phyloP scores from a whole-genome alignment of 306 rosid species.

The Bauhinia variegata region DNA sequence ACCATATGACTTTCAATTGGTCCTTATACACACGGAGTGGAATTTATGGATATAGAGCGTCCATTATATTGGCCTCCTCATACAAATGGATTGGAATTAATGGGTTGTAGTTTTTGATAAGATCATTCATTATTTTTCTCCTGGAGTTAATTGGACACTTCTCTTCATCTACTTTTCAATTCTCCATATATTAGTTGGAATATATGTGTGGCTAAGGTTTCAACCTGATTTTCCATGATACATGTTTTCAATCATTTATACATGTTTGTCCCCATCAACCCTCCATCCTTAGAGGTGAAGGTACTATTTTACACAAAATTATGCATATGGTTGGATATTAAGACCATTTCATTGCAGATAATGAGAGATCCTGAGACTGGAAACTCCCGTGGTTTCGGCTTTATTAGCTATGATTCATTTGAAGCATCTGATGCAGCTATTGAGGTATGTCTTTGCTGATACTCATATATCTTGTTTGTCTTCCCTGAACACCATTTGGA shows the following conservation, averaged over 20 bases:
- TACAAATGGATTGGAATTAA: neutral
- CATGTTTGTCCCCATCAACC: neutral
- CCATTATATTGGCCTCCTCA: neutral
- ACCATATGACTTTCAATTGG: neutral
- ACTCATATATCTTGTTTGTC: neutral
- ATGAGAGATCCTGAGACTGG: slow-evolving; percentile 99
- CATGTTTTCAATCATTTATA: slow-evolving; percentile 14
- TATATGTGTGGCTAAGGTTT: slow-evolving; percentile 20
- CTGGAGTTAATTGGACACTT: neutral
- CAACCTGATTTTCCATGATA: neutral
- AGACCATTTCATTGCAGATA: slow-evolving; percentile 58
- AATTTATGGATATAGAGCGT: slow-evolving; percentile 1
- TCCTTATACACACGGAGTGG: neutral
- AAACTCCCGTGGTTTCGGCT: slow-evolving; percentile 97
- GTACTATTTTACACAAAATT: slow-evolving; percentile 22
- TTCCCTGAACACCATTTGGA: slow-evolving; percentile 22
- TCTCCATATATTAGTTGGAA: slow-evolving; percentile 23
- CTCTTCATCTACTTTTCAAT: slow-evolving; percentile 8
- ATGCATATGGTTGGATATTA: slow-evolving; percentile 35
- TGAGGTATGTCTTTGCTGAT: slow-evolving; percentile 62
- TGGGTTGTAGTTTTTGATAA: neutral
- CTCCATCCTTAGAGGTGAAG: slow-evolving; percentile 20
- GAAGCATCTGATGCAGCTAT: slow-evolving; percentile 99
- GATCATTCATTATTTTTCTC: slow-evolving; percentile 7
- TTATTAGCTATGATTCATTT: slow-evolving; percentile 94